Evolutionary conservation across 192 early-diverging fungal genomes (phyloP), one percentile per base, ranked within the genome.

Genomic region (Podila horticola): DNA sequence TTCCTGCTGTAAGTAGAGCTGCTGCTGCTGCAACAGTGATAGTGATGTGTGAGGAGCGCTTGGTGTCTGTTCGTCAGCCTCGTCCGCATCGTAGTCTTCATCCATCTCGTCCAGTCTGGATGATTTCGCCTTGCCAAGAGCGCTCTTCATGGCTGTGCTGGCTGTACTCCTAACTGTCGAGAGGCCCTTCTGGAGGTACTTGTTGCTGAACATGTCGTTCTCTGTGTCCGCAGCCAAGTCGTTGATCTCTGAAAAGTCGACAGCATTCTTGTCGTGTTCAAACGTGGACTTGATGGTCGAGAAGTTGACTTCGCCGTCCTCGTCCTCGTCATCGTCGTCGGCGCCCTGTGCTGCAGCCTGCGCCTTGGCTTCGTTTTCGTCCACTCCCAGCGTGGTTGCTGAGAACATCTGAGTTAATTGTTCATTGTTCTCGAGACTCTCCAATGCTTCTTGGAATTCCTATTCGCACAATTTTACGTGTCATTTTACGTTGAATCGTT

Each of bases 241-340:
- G 68, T 95, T 88, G 71, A 93, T 91, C 62, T 94, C 93, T 0
- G 93, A 95, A 74, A 88, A 97, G 79, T 97, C 95, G 3, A 95
- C 83, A 2, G 95, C 95, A 77, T 95, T 91, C 29, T 84, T 86
- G 30, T 86, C 84, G 31, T 91, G 93, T 57, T 88, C 82, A 34
- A 91, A 87, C 30, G 58, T 72, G 17, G 83, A 82, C 13, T 69
- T 74, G 17, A 67, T 79, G 10, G 83, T 82, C 29, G 82, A 59
- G 64, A 74, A 62, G 58, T 82, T 71, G 38, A 74, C 63, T 29
- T 85, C 85, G 41, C 82, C 82, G 49, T 79, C 60, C 3, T 33
- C 66, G 6, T 75, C 74, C 3, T 87, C 88, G 11, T 88, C 88
- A 1, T 82, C 84, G 3, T 84, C 84, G 13, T 82, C 84, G 29